Percentiles rank a stretch among this genome's conserved stretches.
phyloP scores from a whole-genome alignment of 768 basidiomycete species.

The Galerina sulciceps region DNA sequence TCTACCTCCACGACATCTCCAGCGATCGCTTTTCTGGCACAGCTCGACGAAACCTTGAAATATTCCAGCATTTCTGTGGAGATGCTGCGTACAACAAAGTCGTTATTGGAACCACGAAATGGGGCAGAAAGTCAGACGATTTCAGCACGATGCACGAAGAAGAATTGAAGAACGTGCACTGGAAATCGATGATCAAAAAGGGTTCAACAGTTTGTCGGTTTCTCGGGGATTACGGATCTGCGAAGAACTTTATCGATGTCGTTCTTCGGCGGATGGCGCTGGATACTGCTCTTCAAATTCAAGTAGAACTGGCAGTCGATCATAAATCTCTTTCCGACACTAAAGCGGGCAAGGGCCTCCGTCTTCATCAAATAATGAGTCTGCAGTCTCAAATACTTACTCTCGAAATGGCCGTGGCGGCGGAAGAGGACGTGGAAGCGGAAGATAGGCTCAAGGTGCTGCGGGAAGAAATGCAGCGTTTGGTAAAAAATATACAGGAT shows the following conservation, averaged over 20 bases:
- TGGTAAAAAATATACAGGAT: neutral
- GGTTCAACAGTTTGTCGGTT: neutral
- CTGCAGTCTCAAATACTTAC: neutral
- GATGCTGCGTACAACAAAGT: neutral
- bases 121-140: neutral
- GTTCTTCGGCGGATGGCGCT: neutral
- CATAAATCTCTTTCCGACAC: neutral
- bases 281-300: neutral
- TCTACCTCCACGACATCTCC: slow-evolving; percentile 1
- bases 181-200: neutral
- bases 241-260: neutral
- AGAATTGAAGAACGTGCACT: neutral
- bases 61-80: neutral
- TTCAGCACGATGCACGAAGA: neutral
- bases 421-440: neutral
- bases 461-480: neutral
- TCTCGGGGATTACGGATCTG: neutral
- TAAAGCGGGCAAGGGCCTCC: neutral
- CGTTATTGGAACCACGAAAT: neutral
- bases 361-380: neutral
- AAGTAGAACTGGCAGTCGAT: neutral
- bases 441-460: neutral
- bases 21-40: neutral
- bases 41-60: neutral
- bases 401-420: neutral